Evolutionary conservation across 139 green algal genomes (phyloP).

Genomic region (Coelastrella sp.): DNA sequence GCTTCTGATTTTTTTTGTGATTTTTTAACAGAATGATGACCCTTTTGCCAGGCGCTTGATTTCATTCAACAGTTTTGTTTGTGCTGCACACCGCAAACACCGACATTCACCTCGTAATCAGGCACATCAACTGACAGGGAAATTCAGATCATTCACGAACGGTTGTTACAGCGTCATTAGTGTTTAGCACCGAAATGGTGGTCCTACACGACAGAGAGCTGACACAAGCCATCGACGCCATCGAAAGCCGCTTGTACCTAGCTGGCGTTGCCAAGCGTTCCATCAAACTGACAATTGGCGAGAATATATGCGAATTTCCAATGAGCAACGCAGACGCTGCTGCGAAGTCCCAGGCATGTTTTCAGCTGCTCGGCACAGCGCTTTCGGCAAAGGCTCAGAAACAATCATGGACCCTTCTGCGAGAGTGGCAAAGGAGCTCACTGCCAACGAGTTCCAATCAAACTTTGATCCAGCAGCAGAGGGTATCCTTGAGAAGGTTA

Average conservation of each 20-base stretch:
- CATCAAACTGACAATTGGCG: background rate
- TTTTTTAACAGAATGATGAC: too few relatives aligned
- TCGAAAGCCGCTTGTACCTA: background rate
- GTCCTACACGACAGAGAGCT: background rate
- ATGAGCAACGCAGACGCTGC: background rate
- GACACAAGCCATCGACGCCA: background rate
- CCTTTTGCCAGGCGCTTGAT: too few relatives aligned
- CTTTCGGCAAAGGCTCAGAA: background rate
- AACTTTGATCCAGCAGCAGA: background rate
- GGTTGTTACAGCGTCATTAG: too few relatives aligned
- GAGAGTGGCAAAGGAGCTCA: slow-evolving; percentile 18
- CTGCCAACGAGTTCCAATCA: background rate
- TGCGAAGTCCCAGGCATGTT: background rate
- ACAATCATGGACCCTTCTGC: background rate
- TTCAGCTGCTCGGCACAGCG: background rate
- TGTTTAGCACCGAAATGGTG: background rate
- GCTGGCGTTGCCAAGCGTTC: background rate
- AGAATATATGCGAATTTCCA: background rate
- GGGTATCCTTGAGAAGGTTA: slow-evolving; percentile 17
- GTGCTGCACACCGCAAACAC: too few relatives aligned
- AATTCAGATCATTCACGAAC: too few relatives aligned
- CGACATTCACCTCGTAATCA: too few relatives aligned
- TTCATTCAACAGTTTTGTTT: too few relatives aligned
- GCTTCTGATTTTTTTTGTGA: too few relatives aligned
- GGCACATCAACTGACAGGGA: too few relatives aligned